Conservation (phyloP, 768 basidiomycete genomes). For the Mycena filopes region DNA sequence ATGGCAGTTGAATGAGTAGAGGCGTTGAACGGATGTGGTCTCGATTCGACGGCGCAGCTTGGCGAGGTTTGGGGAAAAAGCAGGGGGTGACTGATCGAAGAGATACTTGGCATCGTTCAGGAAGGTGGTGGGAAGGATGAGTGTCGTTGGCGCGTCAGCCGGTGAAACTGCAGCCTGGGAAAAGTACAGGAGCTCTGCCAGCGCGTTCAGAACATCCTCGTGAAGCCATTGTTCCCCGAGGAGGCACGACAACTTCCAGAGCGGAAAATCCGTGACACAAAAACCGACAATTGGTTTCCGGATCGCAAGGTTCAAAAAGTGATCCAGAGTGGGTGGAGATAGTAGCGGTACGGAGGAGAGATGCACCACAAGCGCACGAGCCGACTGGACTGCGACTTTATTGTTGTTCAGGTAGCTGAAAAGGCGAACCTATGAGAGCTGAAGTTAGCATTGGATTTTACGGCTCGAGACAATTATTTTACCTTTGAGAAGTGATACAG, state of each 20-base stretch:
- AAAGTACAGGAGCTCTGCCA: slow-evolving; percentile 19
- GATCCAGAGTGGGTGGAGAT: too few relatives aligned
- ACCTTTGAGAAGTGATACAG: background rate
- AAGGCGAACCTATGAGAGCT: slow-evolving; percentile 9
- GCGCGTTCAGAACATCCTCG: slow-evolving; percentile 35
- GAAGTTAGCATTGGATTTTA: background rate
- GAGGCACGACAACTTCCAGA: slow-evolving; percentile 34
- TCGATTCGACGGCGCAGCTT: slow-evolving; percentile 16
- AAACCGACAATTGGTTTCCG: slow-evolving; percentile 22
- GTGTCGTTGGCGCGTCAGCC: background rate
- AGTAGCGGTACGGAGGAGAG: background rate
- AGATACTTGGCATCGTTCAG: slow-evolving; percentile 18
- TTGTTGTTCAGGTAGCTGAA: slow-evolving; percentile 23
- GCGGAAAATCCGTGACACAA: slow-evolving; percentile 23
- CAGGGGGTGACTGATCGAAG: slow-evolving; percentile 10
- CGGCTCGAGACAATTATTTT: background rate
- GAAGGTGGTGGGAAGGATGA: slow-evolving; percentile 29
- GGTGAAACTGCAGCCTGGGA: background rate
- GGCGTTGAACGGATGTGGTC: slow-evolving; percentile 1
- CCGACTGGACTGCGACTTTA: slow-evolving; percentile 8
- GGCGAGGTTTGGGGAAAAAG: slow-evolving; percentile 13
- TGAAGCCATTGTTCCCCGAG: slow-evolving; percentile 38
- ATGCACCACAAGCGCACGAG: background rate
- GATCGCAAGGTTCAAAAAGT: slow-evolving; percentile 3
- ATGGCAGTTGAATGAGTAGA: slow-evolving; percentile 20